Base-by-base conservation (phyloP, 2,329 filamentous ascomycete species). In the Stagonosporopsis cucurbitacearum region DNA sequence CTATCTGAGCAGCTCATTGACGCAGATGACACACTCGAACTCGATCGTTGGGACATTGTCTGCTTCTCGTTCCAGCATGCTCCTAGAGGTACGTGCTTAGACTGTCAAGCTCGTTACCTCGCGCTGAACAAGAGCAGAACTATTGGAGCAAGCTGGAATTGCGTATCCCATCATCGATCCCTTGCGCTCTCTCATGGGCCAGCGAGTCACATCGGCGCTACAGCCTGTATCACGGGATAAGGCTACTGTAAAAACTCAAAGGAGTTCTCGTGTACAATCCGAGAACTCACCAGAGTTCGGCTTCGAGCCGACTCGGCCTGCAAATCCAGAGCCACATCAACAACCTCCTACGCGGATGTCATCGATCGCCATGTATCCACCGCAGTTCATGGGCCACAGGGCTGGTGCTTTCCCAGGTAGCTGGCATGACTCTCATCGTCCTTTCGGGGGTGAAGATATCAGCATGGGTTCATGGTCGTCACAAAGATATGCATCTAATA, bases 61-160 rank as follows among this genome's bases (percentile, higher is more conserved):
- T 84, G 84, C 13, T 95, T 96, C 74, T 88, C 91, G 1, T 96
- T 96, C 66, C 90, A 95, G 68, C 90, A 95, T 78, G 92, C 90
- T 30, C 91, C 92, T 1, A 77, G 90, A 50, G 83, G 91, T 94
- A 78, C 63, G 81, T 75, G 0, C 17, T 35, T 36, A 22, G 47
- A 7, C 33, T 23, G 15, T 5, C 15, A 12, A 40, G 25, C 19
- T 19, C 6, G 4, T n/a, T 4, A 15, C 1, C 12, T 9, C 1
- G 30, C 33, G 32, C 9, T 42, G 39, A 64, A 44, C 65, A 75
- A 57, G 19, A 6, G 15, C 62, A 91, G 91, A 89, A 37, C 80
- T 93, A 22, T 82, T 96, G 26, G 89, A 95, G 73, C 81, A 79
- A 57, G 87, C 86, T 2, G 84, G 83, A 3, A 92, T 96, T 67